These are phyloP conservation scores for Xylariaceae sp. DNA, from an alignment of 2,329 filamentous ascomycete species.

Conservation along the genomic window DNA sequence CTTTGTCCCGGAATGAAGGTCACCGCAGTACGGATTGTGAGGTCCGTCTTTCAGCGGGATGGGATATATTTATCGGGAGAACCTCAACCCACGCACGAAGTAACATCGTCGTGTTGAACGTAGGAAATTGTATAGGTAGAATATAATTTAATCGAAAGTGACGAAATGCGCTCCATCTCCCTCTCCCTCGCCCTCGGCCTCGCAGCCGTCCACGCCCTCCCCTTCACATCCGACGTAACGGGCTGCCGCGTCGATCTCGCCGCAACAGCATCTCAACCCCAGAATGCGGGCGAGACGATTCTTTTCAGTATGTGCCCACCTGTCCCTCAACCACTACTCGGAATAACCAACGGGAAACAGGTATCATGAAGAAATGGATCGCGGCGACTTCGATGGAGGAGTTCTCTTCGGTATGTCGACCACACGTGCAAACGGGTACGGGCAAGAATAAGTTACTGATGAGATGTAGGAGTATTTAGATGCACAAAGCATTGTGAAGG, in stretches of 20 bases:
- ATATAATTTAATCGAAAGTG: neutral
- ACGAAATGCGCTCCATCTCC: conserved; percentile 12
- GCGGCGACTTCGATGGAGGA: conserved; percentile 1
- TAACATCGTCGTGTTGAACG: too few species aligned
- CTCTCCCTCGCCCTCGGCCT: conserved; percentile 8
- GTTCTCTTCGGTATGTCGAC: conserved; percentile 14
- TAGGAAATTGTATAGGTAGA: too few species aligned
- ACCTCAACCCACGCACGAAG: too few species aligned
- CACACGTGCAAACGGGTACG: neutral
- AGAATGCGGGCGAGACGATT: conserved; percentile 12
- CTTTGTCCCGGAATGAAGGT: too few species aligned
- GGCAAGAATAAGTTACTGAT: neutral
- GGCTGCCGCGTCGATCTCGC: conserved; percentile 10
- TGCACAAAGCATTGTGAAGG: conserved; percentile 9
- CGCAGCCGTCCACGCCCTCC: conserved; percentile 7
- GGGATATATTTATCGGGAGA: too few species aligned
- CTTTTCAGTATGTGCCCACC: conserved; percentile 6
- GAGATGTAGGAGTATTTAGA: conserved; percentile 11
- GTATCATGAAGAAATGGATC: conserved; percentile 12
- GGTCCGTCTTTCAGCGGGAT: too few species aligned
- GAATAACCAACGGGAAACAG: neutral
- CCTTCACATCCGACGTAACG: neutral
- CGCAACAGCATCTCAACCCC: conserved; percentile 8
- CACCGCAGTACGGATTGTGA: too few species aligned
- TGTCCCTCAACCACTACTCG: too few species aligned